Evolutionary conservation across 345 rosid genomes (phyloP).

Genomic region (Brassica nigra): DNA sequence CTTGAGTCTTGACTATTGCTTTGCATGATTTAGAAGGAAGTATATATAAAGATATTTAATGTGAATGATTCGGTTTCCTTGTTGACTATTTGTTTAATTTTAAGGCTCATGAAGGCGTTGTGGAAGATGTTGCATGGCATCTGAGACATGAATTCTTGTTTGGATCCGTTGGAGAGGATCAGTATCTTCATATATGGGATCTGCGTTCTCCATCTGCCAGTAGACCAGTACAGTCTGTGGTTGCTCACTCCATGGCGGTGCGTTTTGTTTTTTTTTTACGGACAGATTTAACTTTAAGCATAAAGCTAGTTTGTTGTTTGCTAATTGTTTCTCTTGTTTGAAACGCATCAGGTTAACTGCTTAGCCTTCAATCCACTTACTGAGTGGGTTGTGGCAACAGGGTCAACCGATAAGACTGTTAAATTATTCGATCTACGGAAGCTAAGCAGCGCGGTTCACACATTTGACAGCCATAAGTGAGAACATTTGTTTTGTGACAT

Average conservation of each 20-base stretch:
- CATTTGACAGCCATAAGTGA: background rate
- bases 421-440: background rate
- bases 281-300: background rate
- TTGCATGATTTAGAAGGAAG: background rate
- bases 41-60: background rate
- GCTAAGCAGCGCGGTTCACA: background rate
- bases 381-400: background rate
- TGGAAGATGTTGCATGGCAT: conserved; percentile 1
- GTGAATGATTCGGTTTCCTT: background rate
- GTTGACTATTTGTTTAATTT: background rate
- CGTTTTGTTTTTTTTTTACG: background rate
- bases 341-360: background rate
- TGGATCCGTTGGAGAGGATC: background rate
- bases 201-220: background rate
- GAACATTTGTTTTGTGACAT: background rate
- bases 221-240: background rate
- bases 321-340: background rate
- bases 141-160: background rate
- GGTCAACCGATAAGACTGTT: background rate
- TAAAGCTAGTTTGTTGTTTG: background rate
- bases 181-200: background rate
- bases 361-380: conserved; percentile 1
- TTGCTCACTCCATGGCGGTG: background rate
- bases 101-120: background rate
- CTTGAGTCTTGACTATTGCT: background rate